Percentiles rank a stretch among this genome's conserved stretches.
Conservation (phyloP, 805 yeast species). For the Pichia cabralensis region DNA sequence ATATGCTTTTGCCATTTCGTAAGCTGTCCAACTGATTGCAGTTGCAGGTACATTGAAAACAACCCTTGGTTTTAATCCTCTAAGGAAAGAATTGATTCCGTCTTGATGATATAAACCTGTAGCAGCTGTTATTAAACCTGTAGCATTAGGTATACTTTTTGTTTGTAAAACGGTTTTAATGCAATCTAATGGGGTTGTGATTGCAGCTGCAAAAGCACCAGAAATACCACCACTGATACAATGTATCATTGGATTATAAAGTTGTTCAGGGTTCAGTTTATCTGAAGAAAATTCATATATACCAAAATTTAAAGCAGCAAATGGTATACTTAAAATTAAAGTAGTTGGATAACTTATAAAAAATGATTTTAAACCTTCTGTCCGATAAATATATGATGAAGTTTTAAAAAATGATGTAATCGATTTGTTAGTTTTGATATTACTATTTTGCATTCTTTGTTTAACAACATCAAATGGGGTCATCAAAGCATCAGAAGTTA, state of each 20-base stretch:
- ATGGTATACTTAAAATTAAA: slow-evolving; percentile 82
- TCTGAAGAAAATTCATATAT: slow-evolving; percentile 81
- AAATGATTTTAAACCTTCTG: slow-evolving; percentile 72
- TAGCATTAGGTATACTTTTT: slow-evolving; percentile 49
- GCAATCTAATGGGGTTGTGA: slow-evolving; percentile 91
- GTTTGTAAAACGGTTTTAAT: slow-evolving; percentile 88
- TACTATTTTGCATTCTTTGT: slow-evolving; percentile 75
- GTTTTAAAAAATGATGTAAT: slow-evolving; percentile 14
- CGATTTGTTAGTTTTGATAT: slow-evolving; percentile 2
- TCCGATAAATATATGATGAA: slow-evolving; percentile 37
- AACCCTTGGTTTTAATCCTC: slow-evolving; percentile 87
- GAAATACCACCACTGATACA: slow-evolving; percentile 90
- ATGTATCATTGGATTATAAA: slow-evolving; percentile 83
- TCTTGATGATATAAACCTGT: slow-evolving; percentile 49
- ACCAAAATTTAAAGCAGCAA: slow-evolving; percentile 89
- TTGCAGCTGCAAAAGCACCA: slow-evolving; percentile 91
- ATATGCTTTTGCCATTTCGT: slow-evolving; percentile 88
- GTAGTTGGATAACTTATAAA: slow-evolving; percentile 94
- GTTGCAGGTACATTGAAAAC: slow-evolving; percentile 92
- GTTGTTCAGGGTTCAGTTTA: slow-evolving; percentile 63
- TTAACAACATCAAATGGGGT: slow-evolving; percentile 94
- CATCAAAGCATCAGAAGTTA: slow-evolving; percentile 92
- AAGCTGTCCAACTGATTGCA: slow-evolving; percentile 95
- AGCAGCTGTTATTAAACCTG: slow-evolving; percentile 66
- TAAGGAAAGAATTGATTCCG: slow-evolving; percentile 58